phyloP scores from a whole-genome alignment of 1,284 basidiomycete species.

The Ceratobasidium theobromae region DNA sequence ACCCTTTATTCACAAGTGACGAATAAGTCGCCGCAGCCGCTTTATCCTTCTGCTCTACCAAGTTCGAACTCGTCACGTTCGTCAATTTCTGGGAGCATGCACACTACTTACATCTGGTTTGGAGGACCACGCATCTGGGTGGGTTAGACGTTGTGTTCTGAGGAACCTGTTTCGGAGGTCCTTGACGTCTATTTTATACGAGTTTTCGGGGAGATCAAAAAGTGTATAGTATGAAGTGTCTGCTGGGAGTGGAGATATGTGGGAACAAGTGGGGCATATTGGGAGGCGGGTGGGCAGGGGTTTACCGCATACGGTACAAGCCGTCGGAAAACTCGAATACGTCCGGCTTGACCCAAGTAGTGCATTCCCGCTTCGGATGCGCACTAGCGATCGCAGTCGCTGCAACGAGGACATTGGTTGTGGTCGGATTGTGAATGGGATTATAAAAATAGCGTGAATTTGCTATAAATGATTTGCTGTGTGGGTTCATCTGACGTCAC shows the following conservation, averaged over 20 bases:
- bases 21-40: constrained; percentile 66
- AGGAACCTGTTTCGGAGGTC: constrained; percentile 63
- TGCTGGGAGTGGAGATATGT: constrained; percentile 58
- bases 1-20: constrained; percentile 72
- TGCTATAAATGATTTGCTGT: no score
- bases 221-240: constrained; percentile 52
- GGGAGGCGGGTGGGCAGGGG: constrained; percentile 63
- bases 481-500: constrained; percentile 23
- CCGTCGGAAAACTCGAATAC: constrained; percentile 34
- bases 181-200: constrained; percentile 59
- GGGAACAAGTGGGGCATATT: constrained; percentile 65
- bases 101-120: constrained; percentile 55
- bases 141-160: constrained; percentile 69
- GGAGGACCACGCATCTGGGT: constrained; percentile 78
- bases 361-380: background rate
- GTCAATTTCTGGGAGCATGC: background rate
- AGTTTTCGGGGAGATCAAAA: constrained; percentile 48
- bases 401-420: no score
- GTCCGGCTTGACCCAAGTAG: constrained; percentile 3
- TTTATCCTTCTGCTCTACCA: constrained; percentile 58
- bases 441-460: no score
- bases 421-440: no score
- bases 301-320: constrained; percentile 62
- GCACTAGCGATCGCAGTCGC: constrained; percentile 10
- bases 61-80: background rate